Evolutionary conservation across 306 rosid genomes (phyloP), one percentile per base, ranked within the genome.

Genomic region (Sesbania bispinosa): DNA sequence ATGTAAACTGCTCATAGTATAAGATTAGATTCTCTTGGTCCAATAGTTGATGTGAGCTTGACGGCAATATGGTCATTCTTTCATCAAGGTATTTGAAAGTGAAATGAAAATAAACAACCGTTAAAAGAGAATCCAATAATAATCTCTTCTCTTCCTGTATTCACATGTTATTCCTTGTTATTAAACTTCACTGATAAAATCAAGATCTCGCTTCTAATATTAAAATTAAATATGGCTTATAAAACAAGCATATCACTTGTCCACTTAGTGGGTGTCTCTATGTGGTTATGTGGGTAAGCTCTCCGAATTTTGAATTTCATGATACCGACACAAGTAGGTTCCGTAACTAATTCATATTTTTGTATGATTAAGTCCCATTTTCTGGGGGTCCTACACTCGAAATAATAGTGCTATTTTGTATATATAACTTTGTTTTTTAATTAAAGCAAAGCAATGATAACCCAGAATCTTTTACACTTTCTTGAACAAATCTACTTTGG

Each of bases 181-280:
- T 59, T 47, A 27, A 59, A 11, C 47, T 38, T 9, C 18, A 47
- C 5, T 27, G 18, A 72, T 76, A 36, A 45, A 55, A 81, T 63
- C 43, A 41, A 66, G 80, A 81, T 64, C 76, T 72, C 46, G 54
- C 57, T 70, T 62, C 2, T 6, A 48, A 46, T 69, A 30, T 76
- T 45, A n/a, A 67, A 67, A 14, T 2, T 76, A 67, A 14, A 1
- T 75, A 9, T 65, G 13, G 11, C 29, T 21, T 20, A 42, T 14
- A 48, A 7, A 46, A 23, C 11, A 58, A 46, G 11, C 62, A 58
- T 76, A 24, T 67, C 52, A 46, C 2, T 43, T 43, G 79, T 54
- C 74, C 33, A 43, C 26, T 14, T 57, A 65, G 33, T 54, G 63
- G 63, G 80, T 59, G 69, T 66, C 41, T 35, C 6, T 50, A 35